Conservation (phyloP, 2,329 filamentous ascomycete species). For the Ramularia endophylla region DNA sequence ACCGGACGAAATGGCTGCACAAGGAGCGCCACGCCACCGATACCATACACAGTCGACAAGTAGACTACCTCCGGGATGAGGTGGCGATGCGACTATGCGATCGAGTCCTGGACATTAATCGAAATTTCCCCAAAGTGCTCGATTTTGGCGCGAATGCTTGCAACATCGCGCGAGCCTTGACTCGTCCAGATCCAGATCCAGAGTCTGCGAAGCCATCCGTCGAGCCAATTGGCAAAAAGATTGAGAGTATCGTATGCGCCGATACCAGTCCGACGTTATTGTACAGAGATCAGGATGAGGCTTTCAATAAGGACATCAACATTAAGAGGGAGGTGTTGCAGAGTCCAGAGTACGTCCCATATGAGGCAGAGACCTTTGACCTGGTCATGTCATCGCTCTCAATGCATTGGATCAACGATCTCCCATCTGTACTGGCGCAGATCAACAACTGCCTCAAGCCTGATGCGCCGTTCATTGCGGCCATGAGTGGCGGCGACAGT, state of each 20-base stretch:
- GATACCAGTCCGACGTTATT: conserved; percentile 75
- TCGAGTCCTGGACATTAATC: conserved; percentile 86
- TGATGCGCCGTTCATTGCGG: conserved; percentile 84
- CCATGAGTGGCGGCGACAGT: conserved; percentile 94
- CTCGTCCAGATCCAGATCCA: conserved; percentile 54
- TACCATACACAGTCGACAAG: conserved; percentile 64
- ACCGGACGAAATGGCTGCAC: conserved; percentile 79
- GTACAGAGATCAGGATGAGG: conserved; percentile 67
- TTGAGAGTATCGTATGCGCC: conserved; percentile 69
- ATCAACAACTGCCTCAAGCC: conserved; percentile 85
- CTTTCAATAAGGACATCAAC: conserved; percentile 68
- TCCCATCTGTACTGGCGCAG: conserved; percentile 76
- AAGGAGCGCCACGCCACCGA: conserved; percentile 77
- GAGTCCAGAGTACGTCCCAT: conserved; percentile 70
- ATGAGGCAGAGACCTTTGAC: conserved; percentile 71
- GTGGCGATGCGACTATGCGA: conserved; percentile 80
- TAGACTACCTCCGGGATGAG: conserved; percentile 92
- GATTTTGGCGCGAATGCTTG: conserved; percentile 95
- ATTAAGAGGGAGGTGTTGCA: conserved; percentile 70
- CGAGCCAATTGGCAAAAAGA: conserved; percentile 62
- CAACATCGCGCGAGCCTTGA: conserved; percentile 81
- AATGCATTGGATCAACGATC: conserved; percentile 96
- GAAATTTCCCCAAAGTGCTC: conserved; percentile 74
- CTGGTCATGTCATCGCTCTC: conserved; percentile 83
- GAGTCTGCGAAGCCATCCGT: conserved; percentile 56